Percentiles rank a stretch among this genome's conserved stretches.
These are phyloP conservation scores for Penstemon davidsonii DNA, from an alignment of 257 asterid species.

Conservation along the genomic window DNA sequence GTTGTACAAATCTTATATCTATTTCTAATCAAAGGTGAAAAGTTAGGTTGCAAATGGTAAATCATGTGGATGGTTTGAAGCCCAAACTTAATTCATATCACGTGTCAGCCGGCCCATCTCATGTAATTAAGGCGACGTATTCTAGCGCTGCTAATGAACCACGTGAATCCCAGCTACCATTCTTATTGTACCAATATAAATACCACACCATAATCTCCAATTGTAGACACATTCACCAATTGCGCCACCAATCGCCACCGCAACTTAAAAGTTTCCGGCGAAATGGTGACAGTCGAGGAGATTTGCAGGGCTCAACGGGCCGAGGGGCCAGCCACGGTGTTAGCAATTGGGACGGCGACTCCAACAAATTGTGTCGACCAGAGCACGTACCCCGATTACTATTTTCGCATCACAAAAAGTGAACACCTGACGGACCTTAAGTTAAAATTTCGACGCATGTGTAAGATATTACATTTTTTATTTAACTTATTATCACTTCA, in stretches of 20 bases:
- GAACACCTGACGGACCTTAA: conserved; percentile 5
- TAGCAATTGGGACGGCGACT: conserved; percentile 7
- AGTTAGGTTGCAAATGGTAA: background rate
- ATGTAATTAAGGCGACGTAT: background rate
- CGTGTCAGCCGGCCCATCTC: conserved; percentile 14
- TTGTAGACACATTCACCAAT: background rate
- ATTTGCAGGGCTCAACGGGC: background rate
- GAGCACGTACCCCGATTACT: conserved; percentile 8
- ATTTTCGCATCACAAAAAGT: conserved; percentile 7
- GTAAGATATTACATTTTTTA: background rate
- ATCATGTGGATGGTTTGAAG: background rate
- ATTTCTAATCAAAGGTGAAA: background rate
- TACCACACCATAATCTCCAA: background rate
- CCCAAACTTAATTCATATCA: background rate
- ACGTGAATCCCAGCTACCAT: conserved; percentile 10
- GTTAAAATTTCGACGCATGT: conserved; percentile 5
- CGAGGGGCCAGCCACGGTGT: conserved; percentile 4
- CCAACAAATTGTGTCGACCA: conserved; percentile 7
- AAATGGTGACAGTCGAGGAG: conserved; percentile 13
- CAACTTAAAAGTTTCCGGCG: background rate
- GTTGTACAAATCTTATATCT: no score
- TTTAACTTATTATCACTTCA: no score
- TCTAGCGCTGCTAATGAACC: background rate
- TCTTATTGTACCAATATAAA: background rate
- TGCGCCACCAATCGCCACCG: background rate